Evolutionary conservation across 1,284 basidiomycete species (phyloP).

Genomic region (Moniliella sp.): DNA sequence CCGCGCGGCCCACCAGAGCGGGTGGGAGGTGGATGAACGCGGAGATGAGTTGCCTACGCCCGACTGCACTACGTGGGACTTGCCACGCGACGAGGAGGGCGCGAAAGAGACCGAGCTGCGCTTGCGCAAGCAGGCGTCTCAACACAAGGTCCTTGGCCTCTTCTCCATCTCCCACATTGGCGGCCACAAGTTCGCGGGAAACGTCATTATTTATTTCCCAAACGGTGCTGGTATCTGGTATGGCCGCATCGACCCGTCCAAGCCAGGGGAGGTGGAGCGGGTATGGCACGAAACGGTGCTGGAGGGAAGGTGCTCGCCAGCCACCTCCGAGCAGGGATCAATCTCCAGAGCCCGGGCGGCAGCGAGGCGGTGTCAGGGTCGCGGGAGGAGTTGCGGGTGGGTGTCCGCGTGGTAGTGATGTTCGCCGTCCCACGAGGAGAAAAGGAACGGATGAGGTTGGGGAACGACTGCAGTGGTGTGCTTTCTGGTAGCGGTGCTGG

Average conservation of each 20-base stretch:
- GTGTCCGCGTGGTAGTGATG: no score
- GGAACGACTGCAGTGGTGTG: no score
- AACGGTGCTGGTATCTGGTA: conserved; percentile 68
- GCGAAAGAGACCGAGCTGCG: not conserved
- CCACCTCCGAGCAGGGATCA: conserved; percentile 1
- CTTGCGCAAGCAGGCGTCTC: not conserved
- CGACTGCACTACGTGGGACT: not conserved
- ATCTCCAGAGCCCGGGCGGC: no score
- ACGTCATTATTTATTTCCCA: conserved; percentile 69
- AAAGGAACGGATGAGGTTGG: no score
- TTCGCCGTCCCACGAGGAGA: no score
- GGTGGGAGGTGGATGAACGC: conserved; percentile 5
- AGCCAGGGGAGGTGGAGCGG: not conserved
- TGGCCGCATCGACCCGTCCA: conserved; percentile 46
- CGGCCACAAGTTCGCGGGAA: conserved; percentile 73
- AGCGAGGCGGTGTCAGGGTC: no score
- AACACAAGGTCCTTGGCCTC: conserved; percentile 45
- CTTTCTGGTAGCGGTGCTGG: no score
- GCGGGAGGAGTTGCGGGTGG: no score
- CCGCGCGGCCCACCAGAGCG: conserved; percentile 2
- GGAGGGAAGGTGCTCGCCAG: not conserved
- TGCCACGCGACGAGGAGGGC: not conserved
- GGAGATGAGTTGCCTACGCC: conserved; percentile 1
- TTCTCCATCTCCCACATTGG: conserved; percentile 68
- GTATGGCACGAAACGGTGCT: conserved; percentile 1